A percentile compares a stretch with the other conserved stretches of the same genome.
Evolutionary conservation across 441 rosid species (phyloP).

Genomic region (Euphorbia schlechtendalii): DNA sequence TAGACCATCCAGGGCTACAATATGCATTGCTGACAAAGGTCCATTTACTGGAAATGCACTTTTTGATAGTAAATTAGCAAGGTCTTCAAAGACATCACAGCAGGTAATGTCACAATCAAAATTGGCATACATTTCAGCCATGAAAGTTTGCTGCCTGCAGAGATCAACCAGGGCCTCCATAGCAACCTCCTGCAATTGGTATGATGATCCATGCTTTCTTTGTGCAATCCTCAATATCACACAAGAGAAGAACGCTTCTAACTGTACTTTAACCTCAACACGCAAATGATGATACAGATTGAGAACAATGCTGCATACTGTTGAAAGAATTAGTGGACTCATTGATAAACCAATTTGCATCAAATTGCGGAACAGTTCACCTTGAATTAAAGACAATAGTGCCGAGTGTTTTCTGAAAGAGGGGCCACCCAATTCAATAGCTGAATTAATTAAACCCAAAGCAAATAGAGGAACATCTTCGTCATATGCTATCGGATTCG

Average conservation of each 20-base stretch:
- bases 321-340: conserved; percentile 92
- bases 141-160: conserved; percentile 75
- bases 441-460: conserved; percentile 82
- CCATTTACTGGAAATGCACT: conserved; percentile 85
- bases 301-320: conserved; percentile 77
- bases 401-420: conserved; percentile 55
- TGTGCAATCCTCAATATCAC: conserved; percentile 84
- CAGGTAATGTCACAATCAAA: conserved; percentile 89
- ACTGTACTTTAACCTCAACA: conserved; percentile 71
- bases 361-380: conserved; percentile 67
- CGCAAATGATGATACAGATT: conserved; percentile 81
- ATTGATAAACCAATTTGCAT: conserved; percentile 88
- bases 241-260: conserved; percentile 90
- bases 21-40: conserved; percentile 80
- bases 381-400: conserved; percentile 65
- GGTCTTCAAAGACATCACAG: conserved; percentile 78
- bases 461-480: conserved; percentile 98
- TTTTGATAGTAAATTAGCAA: conserved; percentile 73
- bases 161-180: conserved; percentile 94
- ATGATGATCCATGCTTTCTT: conserved; percentile 69
- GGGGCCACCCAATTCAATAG: conserved; percentile 78
- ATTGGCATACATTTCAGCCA: conserved; percentile 83
- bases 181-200: conserved; percentile 91
- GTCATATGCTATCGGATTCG: conserved; percentile 73
- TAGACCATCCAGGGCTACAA: conserved; percentile 83